Percentiles rank a stretch among this genome's conserved stretches.
phyloP scores from a whole-genome alignment of 306 rosid species.

The Psophocarpus tetragonolobus region DNA sequence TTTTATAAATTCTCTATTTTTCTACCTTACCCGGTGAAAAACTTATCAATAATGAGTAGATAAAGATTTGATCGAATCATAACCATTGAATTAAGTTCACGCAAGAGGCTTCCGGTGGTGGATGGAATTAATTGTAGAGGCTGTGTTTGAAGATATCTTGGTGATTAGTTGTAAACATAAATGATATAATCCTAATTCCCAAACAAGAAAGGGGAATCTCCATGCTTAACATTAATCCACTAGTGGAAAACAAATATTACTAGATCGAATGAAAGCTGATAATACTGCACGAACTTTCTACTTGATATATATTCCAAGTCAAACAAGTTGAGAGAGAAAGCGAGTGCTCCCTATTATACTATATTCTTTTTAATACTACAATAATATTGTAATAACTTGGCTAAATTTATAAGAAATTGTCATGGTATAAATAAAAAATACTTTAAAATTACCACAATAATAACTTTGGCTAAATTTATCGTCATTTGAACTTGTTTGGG shows the following conservation, averaged over 20 bases:
- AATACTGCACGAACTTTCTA: background rate
- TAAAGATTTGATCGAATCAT: background rate
- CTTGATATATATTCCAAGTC: conserved; percentile 30
- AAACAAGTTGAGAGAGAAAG: conserved; percentile 36
- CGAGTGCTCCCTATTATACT: background rate
- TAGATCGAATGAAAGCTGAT: background rate
- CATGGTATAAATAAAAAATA: background rate
- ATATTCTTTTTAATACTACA: too few species aligned
- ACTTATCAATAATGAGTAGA: background rate
- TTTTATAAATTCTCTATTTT: background rate
- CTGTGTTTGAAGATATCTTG: background rate
- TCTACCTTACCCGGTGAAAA: background rate
- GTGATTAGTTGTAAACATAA: background rate
- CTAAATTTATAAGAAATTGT: background rate
- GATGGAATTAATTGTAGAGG: background rate
- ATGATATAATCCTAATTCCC: background rate
- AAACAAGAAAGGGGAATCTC: background rate
- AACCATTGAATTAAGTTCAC: background rate
- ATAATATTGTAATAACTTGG: too few species aligned
- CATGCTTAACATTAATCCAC: background rate
- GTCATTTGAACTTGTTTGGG: background rate
- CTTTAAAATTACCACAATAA: background rate
- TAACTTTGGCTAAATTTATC: background rate
- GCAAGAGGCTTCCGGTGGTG: background rate
- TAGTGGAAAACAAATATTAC: background rate